Conservation (phyloP, 305 asterid genomes). For the Rubia tinctorum region DNA sequence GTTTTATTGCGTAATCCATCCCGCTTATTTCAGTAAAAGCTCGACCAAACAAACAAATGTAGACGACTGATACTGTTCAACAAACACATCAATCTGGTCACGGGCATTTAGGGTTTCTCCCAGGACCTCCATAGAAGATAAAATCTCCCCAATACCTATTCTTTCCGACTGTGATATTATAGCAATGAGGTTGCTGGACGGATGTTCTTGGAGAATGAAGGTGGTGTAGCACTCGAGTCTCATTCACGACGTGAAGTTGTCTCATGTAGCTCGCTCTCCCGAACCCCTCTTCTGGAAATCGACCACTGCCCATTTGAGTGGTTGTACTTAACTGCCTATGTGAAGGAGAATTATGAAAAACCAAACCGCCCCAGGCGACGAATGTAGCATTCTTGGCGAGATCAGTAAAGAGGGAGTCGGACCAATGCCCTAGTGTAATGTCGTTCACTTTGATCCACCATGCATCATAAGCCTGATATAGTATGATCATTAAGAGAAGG, state of each 20-base stretch:
- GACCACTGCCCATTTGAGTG: slow-evolving; percentile 71
- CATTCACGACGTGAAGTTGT: no score
- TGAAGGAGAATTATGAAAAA: no score
- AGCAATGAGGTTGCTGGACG: slow-evolving; percentile 50
- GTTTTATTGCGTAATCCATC: no score
- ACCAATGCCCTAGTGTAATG: no score
- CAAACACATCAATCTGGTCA: slow-evolving; percentile 27
- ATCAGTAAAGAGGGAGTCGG: slow-evolving; percentile 34
- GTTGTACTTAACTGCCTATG: no score
- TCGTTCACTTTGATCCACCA: no score
- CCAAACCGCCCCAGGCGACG: slow-evolving; percentile 65
- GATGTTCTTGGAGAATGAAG: no score
- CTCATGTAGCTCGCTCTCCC: slow-evolving; percentile 55
- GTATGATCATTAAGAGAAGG: no score
- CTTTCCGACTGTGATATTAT: slow-evolving; percentile 42
- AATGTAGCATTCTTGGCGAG: slow-evolving; percentile 46
- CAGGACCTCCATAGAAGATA: slow-evolving; percentile 69
- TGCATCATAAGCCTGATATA: slow-evolving; percentile 40
- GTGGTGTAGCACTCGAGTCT: no score
- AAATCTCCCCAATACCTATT: slow-evolving; percentile 43
- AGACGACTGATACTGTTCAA: no score
- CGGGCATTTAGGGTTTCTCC: slow-evolving; percentile 27
- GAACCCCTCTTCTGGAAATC: slow-evolving; percentile 57
- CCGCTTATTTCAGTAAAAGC: no score
- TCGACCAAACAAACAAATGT: no score